Evolutionary conservation across 1,284 basidiomycete species (phyloP).

Genomic region (Austropuccinia psidii): DNA sequence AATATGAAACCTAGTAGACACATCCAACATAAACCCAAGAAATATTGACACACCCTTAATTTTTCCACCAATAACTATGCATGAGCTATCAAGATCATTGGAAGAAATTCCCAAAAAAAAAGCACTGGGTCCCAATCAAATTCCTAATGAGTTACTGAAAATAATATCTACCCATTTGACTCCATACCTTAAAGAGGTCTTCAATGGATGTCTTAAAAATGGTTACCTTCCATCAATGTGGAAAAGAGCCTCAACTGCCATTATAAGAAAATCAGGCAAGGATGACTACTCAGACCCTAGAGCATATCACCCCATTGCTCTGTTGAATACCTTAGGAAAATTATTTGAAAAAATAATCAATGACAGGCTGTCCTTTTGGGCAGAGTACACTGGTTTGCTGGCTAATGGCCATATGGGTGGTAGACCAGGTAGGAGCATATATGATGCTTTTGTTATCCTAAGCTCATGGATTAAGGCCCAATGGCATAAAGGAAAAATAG

Average conservation of each 20-base stretch:
- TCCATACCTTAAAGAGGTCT: not conserved
- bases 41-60: too few relatives aligned
- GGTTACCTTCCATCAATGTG: not conserved
- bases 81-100: not conserved
- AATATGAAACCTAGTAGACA: not conserved
- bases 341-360: slow-evolving; percentile 17
- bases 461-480: not conserved
- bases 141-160: slow-evolving; percentile 10
- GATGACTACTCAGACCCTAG: not conserved
- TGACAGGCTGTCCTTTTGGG: not conserved
- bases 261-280: not conserved
- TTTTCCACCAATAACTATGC: too few relatives aligned
- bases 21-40: not conserved
- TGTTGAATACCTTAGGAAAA: not conserved
- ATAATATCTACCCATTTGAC: not conserved
- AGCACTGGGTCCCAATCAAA: not conserved
- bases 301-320: slow-evolving; percentile 1
- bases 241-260: slow-evolving; percentile 1
- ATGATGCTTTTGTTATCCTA: not conserved
- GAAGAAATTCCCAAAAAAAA: not conserved
- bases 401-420: not conserved
- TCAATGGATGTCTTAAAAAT: not conserved
- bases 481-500: not conserved
- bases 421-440: not conserved
- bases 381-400: not conserved